phyloP scores from a whole-genome alignment of 805 yeast genomes.

The Zygosaccharomyces kombuchaensis region DNA sequence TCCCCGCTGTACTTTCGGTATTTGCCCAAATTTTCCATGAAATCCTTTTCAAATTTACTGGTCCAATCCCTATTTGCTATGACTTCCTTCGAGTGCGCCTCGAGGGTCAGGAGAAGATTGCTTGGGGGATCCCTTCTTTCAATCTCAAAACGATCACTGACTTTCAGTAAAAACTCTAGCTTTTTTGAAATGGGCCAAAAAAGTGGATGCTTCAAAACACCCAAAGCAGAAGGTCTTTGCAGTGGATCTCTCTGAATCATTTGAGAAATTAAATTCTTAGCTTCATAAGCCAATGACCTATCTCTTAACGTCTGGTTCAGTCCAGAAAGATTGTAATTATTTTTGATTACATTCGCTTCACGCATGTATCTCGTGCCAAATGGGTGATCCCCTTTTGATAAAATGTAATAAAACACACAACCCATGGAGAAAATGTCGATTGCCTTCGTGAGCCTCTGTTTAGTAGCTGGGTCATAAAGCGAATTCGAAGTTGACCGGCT shows the following conservation, averaged over 20 bases:
- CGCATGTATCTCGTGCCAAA: conserved; percentile 88
- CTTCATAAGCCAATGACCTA: conserved; percentile 45
- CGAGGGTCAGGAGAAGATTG: conserved; percentile 51
- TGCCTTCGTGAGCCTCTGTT: conserved; percentile 73
- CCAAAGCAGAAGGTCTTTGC: conserved; percentile 63
- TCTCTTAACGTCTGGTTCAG: conserved; percentile 31
- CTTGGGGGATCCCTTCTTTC: conserved; percentile 80
- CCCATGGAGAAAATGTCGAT: conserved; percentile 94
- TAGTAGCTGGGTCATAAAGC: conserved; percentile 39
- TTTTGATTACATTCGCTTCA: conserved; percentile 82
- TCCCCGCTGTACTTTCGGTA: conserved; percentile 82
- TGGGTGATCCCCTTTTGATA: conserved; percentile 84
- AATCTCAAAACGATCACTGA: conserved; percentile 86
- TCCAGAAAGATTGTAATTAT: conserved; percentile 48
- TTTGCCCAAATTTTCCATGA: conserved; percentile 81
- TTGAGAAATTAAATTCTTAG: conserved; percentile 60
- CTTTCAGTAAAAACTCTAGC: conserved; percentile 77
- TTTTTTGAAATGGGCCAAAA: conserved; percentile 78
- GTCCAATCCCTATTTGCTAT: conserved; percentile 75
- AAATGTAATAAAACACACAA: conserved; percentile 83
- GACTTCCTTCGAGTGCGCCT: conserved; percentile 45
- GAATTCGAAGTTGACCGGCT: conserved; percentile 13
- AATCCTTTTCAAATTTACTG: conserved; percentile 58
- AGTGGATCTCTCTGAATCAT: conserved; percentile 72
- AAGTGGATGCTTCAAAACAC: conserved; percentile 75